Conservation (phyloP, 768 basidiomycete species). For the Mycena rebaudengoi region DNA sequence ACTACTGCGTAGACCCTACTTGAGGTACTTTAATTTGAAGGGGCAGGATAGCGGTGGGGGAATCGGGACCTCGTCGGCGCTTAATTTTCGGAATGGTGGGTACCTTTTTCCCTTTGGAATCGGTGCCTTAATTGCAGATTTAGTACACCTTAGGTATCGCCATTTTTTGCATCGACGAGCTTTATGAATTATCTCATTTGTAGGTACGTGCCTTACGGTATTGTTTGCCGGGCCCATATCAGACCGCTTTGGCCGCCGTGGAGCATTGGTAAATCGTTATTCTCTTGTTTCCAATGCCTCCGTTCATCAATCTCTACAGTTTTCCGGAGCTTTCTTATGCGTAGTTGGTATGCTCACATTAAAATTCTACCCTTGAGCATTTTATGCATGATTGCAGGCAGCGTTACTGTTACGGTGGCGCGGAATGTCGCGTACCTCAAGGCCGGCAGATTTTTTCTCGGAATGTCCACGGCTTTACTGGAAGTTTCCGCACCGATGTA, state of each 20-base stretch:
- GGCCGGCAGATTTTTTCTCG: constrained; percentile 60
- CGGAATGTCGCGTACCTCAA: constrained; percentile 56
- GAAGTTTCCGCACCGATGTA: constrained; percentile 57
- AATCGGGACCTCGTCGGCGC: constrained; percentile 51
- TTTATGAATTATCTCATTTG: neutral
- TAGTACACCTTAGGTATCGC: constrained; percentile 52
- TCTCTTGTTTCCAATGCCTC: neutral
- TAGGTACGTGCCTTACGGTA: constrained; percentile 48
- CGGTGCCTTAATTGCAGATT: neutral
- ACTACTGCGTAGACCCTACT: constrained; percentile 46
- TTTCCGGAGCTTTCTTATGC: constrained; percentile 49
- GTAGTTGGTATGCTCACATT: constrained; percentile 39
- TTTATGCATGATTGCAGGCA: constrained; percentile 42
- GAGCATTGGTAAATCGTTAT: constrained; percentile 51
- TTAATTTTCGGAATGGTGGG: constrained; percentile 56
- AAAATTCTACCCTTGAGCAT: neutral
- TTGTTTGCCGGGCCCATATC: constrained; percentile 50
- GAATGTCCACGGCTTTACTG: constrained; percentile 60
- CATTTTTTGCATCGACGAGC: neutral
- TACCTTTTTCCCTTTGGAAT: neutral
- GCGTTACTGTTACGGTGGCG: constrained; percentile 55
- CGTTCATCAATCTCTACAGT: constrained; percentile 35
- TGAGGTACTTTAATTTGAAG: constrained; percentile 49
- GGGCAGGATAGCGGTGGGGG: constrained; percentile 52
- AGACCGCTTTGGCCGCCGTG: constrained; percentile 53